Base-by-base conservation (phyloP, 202 grass and related monocot genomes). In the Panicum virgatum region DNA sequence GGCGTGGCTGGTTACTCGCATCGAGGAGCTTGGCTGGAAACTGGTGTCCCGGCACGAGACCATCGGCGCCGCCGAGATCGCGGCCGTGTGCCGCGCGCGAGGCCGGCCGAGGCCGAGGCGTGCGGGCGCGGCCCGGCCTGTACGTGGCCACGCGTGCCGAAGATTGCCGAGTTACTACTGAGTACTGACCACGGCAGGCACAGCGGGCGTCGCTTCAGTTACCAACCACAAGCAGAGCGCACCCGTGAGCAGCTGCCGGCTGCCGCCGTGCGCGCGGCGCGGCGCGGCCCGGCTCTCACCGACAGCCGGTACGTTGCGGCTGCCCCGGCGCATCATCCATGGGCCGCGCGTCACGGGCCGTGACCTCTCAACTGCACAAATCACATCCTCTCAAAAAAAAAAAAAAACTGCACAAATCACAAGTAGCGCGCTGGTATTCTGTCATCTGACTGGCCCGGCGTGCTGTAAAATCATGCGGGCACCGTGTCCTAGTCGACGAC, bases 41-140 rank as follows among this genome's bases (percentile, higher is more conserved):
- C 27, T n/a, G 47, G 47, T 53, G 69, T 19, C 52, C 50, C 72
- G 72, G 72, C 71, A 23, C 32, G 32, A 36, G 6, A 13, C 50
- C 19, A 12, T 14, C 71, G 3, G 50, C 50, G 51, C 50, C 71
- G 71, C 72, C 72, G 72, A 58, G 51, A 75, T 58, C 72, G n/a
- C 72, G 72, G 72, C 34, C 20, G 50, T 4, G 50, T 74, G 71
- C 71, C 50, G 50, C 71, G 32, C 71, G 32, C n/a, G 47, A 52
- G 45, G 16, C 15, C 69, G 26, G 27, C 26, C 45, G 44, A 29
- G 26, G 27, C 26, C 45, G 44, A 29, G 43, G 0, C 40, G 47
- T 11, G 66, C 12, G 38, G 37, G 11, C 10, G 15, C 18, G 19
- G 51, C 19, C 6, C 51, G n/a, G 6, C 19, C 18, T 53, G 51